Evolutionary conservation across 2,329 filamentous ascomycete species (phyloP).

Genomic region (Emmonsiellopsis sp.): DNA sequence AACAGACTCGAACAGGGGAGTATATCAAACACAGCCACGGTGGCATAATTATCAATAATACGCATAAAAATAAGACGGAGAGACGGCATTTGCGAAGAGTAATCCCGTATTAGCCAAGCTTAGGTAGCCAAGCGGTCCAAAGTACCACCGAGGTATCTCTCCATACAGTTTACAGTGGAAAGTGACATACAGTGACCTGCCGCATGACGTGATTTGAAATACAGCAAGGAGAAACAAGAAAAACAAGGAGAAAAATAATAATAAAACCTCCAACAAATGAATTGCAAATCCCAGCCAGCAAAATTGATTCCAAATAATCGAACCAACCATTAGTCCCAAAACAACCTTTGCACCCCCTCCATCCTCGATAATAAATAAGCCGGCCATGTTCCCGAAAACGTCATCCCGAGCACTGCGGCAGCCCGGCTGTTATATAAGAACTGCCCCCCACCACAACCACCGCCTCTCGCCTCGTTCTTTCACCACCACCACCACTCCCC

Average conservation of each 20-base stretch:
- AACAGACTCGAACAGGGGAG: too few relatives aligned
- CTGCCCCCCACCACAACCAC: neutral
- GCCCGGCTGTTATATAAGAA: neutral
- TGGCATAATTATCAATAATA: too few relatives aligned
- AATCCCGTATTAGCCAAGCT: too few relatives aligned
- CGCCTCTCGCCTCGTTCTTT: neutral
- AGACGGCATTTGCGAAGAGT: too few relatives aligned
- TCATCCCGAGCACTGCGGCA: slow-evolving; percentile 7
- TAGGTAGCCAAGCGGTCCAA: neutral
- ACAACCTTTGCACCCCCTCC: too few relatives aligned
- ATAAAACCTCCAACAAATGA: neutral
- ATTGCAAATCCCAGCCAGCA: neutral
- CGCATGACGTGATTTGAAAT: neutral
- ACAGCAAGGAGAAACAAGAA: neutral
- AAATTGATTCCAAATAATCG: too few relatives aligned
- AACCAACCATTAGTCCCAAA: too few relatives aligned
- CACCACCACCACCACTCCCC: neutral
- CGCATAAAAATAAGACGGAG: too few relatives aligned
- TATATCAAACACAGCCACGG: too few relatives aligned
- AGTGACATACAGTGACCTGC: neutral
- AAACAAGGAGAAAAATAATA: neutral
- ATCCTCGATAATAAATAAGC: neutral
- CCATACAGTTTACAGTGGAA: neutral
- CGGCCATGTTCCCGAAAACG: slow-evolving; percentile 8
- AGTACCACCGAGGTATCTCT: neutral